A percentile compares a stretch with the other conserved stretches of the same genome.
Evolutionary conservation across 2,329 filamentous ascomycete species (phyloP).

Genomic region (Sporothrix phasma): DNA sequence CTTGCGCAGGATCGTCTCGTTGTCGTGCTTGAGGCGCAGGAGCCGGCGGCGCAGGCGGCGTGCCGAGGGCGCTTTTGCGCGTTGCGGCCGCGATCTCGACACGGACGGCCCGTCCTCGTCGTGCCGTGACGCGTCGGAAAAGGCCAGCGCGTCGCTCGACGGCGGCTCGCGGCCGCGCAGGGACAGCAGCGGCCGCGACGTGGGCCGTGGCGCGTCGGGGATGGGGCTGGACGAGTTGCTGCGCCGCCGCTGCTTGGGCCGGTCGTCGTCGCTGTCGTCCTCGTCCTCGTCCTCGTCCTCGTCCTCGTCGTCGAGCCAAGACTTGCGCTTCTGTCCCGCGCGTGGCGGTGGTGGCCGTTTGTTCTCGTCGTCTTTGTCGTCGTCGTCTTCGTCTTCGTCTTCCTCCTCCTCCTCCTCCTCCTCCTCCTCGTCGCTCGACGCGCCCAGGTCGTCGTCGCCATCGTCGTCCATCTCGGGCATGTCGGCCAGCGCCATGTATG

Average conservation of each 20-base stretch:
- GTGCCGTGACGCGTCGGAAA: constrained; percentile 49
- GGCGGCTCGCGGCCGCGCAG: constrained; percentile 35
- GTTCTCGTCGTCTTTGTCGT: constrained; percentile 35
- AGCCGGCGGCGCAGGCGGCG: constrained; percentile 63
- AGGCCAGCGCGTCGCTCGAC: constrained; percentile 42
- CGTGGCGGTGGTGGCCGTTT: neutral
- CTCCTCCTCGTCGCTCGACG: constrained; percentile 57
- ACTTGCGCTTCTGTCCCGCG: constrained; percentile 52
- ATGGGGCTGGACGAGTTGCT: constrained; percentile 77
- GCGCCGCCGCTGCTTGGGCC: constrained; percentile 68
- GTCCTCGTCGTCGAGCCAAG: constrained; percentile 60
- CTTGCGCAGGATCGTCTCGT: constrained; percentile 63
- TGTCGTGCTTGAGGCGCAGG: constrained; percentile 62
- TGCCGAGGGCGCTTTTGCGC: constrained; percentile 54
- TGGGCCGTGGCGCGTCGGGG: constrained; percentile 52
- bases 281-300: constrained; percentile 62
- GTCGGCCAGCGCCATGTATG: constrained; percentile 72
- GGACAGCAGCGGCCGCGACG: constrained; percentile 50
- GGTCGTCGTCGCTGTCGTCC: constrained; percentile 60
- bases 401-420: constrained; percentile 47
- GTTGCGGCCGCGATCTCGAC: too few species aligned
- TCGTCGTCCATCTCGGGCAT: constrained; percentile 86
- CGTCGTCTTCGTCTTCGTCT: constrained; percentile 29
- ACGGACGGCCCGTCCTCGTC: constrained; percentile 1
- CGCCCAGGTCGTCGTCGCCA: constrained; percentile 46